A percentile compares a stretch with the other conserved stretches of the same genome.
phyloP scores from a whole-genome alignment of 306 rosid genomes.

The Purshia tridentata region DNA sequence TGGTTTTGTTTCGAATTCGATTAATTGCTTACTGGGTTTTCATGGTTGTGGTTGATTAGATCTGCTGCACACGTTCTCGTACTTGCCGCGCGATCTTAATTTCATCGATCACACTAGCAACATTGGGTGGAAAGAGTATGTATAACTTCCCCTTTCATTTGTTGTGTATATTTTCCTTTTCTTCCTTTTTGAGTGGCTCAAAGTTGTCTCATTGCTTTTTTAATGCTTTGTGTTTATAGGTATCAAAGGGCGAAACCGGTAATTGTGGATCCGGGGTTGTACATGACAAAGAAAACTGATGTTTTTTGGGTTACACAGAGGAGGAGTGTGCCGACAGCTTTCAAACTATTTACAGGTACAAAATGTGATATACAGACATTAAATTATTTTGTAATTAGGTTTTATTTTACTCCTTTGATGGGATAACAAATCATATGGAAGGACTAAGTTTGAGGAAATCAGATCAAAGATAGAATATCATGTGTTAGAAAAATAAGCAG shows the following conservation, averaged over 20 bases:
- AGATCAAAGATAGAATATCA: background rate
- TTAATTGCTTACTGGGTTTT: slow-evolving; percentile 33
- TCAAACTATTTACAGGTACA: slow-evolving; percentile 92
- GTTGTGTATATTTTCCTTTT: background rate
- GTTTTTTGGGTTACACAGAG: slow-evolving; percentile 94
- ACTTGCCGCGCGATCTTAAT: slow-evolving; percentile 91
- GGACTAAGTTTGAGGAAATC: background rate
- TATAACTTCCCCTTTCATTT: background rate
- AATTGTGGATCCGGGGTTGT: slow-evolving; percentile 92
- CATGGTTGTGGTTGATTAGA: slow-evolving; percentile 53
- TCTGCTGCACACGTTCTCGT: slow-evolving; percentile 85
- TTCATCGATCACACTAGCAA: slow-evolving; percentile 95
- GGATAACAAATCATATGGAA: background rate
- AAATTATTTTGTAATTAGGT: too few relatives aligned
- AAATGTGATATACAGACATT: background rate
- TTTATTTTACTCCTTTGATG: background rate
- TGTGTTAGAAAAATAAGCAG: background rate
- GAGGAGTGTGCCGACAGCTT: slow-evolving; percentile 96
- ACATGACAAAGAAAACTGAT: slow-evolving; percentile 80
- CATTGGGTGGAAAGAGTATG: slow-evolving; percentile 99
- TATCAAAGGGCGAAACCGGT: slow-evolving; percentile 85
- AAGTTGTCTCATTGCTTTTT: slow-evolving; percentile 21
- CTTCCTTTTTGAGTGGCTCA: slow-evolving; percentile 5
- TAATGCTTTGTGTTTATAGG: slow-evolving; percentile 36
- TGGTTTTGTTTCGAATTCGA: background rate